Conservation (phyloP, 805 yeast genomes). For the Saturnispora besseyi region DNA sequence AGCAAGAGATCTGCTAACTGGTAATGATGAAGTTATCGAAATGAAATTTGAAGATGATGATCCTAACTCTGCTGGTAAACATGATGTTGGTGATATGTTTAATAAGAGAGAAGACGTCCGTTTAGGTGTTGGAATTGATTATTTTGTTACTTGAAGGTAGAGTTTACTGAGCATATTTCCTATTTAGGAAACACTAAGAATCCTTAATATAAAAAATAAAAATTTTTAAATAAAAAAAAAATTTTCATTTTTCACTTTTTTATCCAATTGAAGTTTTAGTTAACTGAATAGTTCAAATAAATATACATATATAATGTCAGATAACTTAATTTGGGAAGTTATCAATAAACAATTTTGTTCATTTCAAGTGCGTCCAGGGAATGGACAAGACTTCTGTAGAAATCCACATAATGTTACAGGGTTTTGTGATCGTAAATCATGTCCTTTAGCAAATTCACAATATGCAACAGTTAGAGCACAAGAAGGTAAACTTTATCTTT, state of each 20-base stretch:
- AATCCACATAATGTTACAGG: slow-evolving; percentile 96
- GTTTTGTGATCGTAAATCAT: slow-evolving; percentile 83
- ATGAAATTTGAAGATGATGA: slow-evolving; percentile 56
- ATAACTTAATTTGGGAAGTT: slow-evolving; percentile 89
- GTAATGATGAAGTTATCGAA: slow-evolving; percentile 36
- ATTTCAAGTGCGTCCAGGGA: slow-evolving; percentile 61
- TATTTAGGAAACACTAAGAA: background rate
- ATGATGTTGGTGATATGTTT: slow-evolving; percentile 8
- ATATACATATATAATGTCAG: slow-evolving; percentile 10
- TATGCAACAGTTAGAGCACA: slow-evolving; percentile 80
- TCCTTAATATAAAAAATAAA: background rate
- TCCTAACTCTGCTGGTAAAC: slow-evolving; percentile 8
- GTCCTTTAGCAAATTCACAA: slow-evolving; percentile 92
- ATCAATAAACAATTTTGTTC: slow-evolving; percentile 94
- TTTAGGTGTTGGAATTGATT: slow-evolving; percentile 2
- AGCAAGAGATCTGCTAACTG: slow-evolving; percentile 59
- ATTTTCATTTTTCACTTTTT: background rate
- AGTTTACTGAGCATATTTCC: background rate
- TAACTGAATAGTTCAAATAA: too few relatives aligned
- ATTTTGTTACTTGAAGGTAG: background rate
- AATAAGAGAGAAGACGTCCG: background rate
- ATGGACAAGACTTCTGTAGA: slow-evolving; percentile 86
- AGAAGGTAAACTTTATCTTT: slow-evolving; percentile 71
- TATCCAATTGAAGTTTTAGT: background rate
- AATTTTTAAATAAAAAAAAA: background rate